These are phyloP conservation scores for Anthostomella pinea DNA, from an alignment of 2,329 filamentous ascomycete species.

Conservation along the genomic window DNA sequence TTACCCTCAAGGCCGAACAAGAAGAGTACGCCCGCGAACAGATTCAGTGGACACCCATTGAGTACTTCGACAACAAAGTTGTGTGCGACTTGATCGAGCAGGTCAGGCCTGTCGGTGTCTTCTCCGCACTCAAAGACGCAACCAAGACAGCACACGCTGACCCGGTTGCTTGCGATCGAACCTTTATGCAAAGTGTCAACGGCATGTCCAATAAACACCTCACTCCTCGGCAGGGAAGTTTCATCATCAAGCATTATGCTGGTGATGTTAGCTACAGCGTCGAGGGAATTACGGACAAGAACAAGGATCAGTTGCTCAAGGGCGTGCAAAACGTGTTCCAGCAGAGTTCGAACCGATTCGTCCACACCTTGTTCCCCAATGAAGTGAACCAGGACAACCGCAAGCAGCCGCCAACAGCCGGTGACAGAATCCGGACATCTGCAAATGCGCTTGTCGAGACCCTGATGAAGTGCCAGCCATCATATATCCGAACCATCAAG, in stretches of 20 bases:
- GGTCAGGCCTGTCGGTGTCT: constrained; percentile 83
- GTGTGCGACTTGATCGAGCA: constrained; percentile 97
- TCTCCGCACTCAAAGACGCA: constrained; percentile 94
- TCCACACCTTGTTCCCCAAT: constrained; percentile 86
- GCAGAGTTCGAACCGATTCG: constrained; percentile 77
- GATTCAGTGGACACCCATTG: constrained; percentile 98
- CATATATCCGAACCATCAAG: constrained; percentile 98
- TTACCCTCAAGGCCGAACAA: constrained; percentile 94
- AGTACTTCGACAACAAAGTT: constrained; percentile 99
- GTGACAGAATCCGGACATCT: constrained; percentile 92
- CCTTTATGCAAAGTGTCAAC: constrained; percentile 90
- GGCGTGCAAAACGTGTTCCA: constrained; percentile 85
- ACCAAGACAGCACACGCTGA: constrained; percentile 98
- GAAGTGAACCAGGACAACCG: constrained; percentile 95
- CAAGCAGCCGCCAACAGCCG: constrained; percentile 87
- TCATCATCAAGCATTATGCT: constrained; percentile 98
- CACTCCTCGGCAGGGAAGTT: constrained; percentile 87
- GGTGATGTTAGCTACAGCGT: constrained; percentile 94
- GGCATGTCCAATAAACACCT: constrained; percentile 90
- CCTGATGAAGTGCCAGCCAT: constrained; percentile 94
- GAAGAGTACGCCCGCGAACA: constrained; percentile 95
- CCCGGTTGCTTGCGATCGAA: constrained; percentile 88
- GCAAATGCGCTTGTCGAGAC: constrained; percentile 94
- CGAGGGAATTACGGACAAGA: constrained; percentile 98
- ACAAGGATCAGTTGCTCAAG: constrained; percentile 96